Conservation (phyloP, 1,284 basidiomycete genomes). For the Tremellales sp. region DNA sequence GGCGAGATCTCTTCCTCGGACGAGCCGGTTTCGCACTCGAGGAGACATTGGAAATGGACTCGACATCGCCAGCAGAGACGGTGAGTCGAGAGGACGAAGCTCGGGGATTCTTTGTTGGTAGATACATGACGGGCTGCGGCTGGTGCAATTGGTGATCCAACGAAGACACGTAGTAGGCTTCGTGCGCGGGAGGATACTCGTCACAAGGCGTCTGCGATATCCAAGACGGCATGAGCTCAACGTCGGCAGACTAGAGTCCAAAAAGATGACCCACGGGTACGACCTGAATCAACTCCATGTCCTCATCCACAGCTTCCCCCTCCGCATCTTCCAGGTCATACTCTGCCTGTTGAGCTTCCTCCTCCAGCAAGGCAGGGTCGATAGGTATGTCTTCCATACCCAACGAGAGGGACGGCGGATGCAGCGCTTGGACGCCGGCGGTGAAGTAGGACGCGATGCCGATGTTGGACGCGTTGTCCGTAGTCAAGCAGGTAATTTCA, state of each 20-base stretch:
- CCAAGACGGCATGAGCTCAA: too few relatives aligned
- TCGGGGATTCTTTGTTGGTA: conserved; percentile 1
- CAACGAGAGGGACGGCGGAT: not conserved
- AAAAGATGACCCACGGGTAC: conserved; percentile 1
- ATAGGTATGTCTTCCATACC: conserved; percentile 23
- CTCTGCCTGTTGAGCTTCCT: conserved; percentile 15
- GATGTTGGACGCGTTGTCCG: too few relatives aligned
- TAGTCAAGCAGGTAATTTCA: too few relatives aligned
- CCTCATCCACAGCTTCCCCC: conserved; percentile 27
- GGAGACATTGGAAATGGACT: conserved; percentile 1
- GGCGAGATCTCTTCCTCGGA: conserved; percentile 19
- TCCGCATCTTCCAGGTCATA: conserved; percentile 30
- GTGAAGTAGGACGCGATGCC: not conserved
- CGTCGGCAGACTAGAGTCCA: not conserved
- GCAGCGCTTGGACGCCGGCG: too few relatives aligned
- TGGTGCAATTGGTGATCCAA: not conserved
- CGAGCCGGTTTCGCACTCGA: conserved; percentile 5
- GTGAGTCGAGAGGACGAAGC: conserved; percentile 13
- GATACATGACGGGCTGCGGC: conserved; percentile 4
- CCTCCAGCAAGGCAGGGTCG: conserved; percentile 28
- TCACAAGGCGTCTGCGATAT: too few relatives aligned
- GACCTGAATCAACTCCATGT: conserved; percentile 8
- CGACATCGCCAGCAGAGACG: conserved; percentile 9
- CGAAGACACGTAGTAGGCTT: not conserved
- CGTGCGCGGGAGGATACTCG: not conserved